Evolutionary conservation across 441 rosid species (phyloP), one percentile per base, ranked within the genome.

Genomic region (Viola pubescens): DNA sequence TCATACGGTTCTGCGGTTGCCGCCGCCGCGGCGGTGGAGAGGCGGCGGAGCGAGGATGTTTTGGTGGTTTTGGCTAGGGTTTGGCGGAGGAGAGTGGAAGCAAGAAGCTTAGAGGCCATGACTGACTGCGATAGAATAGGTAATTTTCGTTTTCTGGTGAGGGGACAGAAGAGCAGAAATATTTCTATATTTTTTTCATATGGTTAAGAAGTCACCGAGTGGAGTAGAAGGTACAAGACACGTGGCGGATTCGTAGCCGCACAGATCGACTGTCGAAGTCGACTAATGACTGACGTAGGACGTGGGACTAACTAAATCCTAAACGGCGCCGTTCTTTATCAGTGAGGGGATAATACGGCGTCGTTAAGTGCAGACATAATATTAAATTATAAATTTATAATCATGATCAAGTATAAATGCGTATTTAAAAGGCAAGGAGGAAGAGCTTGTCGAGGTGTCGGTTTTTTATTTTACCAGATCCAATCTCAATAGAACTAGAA

Each of bases 41-140:
- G 61, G 9, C 52, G 56, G 40, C 77, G 84, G 40, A 44, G 41
- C 5, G 63, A n/a, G 51, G 54, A 2, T 45, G 67, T 6, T 26
- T 46, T 50, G 12, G 55, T 12, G 59, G 72, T 1, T 1, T 19
- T 52, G 1, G 73, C 52, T 7, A 74, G 66, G 56, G 64, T 48
- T 65, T 62, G 71, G 75, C 86, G 77, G 59, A 76, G 53, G 9
- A 46, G 49, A 46, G 73, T 37, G 60, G 80, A 72, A 58, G 81
- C 77, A 42, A 77, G 56, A 57, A 79, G 71, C 72, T 70, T 82
- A 44, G 79, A 79, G 42, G 41, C 49, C 49, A 46, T 46, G 49
- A 8, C 10, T 43, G 11, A 46, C 48, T 45, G 48, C 9, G 48
- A 45, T 9, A 9, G 9, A 8, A 45, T 45, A 7, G 49, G 34